Conservation (phyloP, 495 filamentous ascomycete species). For the Aspergillus taichungensis region DNA sequence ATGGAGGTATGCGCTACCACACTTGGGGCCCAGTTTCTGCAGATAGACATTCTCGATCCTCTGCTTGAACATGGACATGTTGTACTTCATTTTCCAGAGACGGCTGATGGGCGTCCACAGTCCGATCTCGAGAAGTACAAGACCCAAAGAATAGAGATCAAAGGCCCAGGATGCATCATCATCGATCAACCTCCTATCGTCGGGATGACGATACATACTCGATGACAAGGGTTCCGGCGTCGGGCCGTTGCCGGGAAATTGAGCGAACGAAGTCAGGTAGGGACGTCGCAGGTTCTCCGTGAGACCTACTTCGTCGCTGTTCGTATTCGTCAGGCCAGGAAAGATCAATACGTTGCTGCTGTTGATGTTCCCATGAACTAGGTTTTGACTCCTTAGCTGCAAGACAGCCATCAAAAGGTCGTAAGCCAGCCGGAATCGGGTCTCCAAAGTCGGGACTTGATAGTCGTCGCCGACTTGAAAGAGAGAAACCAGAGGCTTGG, state of each 20-base stretch:
- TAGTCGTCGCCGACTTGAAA: constrained; percentile 39
- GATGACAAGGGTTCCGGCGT: constrained; percentile 41
- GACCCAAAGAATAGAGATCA: constrained; percentile 77
- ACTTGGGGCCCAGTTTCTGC: constrained; percentile 60
- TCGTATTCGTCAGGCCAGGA: constrained; percentile 36
- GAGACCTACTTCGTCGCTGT: constrained; percentile 31
- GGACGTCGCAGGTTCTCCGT: constrained; percentile 59
- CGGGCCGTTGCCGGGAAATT: constrained; percentile 62
- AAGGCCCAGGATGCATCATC: constrained; percentile 50
- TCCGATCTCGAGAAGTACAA: constrained; percentile 79
- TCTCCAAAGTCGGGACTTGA: constrained; percentile 55
- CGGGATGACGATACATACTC: constrained; percentile 69
- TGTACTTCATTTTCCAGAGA: constrained; percentile 60
- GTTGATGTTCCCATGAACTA: constrained; percentile 73
- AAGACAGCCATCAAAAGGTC: constrained; percentile 69
- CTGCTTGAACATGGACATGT: constrained; percentile 52
- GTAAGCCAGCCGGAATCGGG: constrained; percentile 74
- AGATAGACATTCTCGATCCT: constrained; percentile 54
- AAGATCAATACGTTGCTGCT: constrained; percentile 76
- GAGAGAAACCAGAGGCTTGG: constrained; percentile 40
- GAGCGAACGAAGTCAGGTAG: constrained; percentile 70
- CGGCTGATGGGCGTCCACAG: constrained; percentile 73
- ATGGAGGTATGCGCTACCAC: constrained; percentile 68
- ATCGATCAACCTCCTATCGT: constrained; percentile 53
- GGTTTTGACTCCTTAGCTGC: constrained; percentile 63